These are phyloP conservation scores for Colletotrichum endophyticum DNA, from an alignment of 2,329 filamentous ascomycete species.

Conservation along the genomic window DNA sequence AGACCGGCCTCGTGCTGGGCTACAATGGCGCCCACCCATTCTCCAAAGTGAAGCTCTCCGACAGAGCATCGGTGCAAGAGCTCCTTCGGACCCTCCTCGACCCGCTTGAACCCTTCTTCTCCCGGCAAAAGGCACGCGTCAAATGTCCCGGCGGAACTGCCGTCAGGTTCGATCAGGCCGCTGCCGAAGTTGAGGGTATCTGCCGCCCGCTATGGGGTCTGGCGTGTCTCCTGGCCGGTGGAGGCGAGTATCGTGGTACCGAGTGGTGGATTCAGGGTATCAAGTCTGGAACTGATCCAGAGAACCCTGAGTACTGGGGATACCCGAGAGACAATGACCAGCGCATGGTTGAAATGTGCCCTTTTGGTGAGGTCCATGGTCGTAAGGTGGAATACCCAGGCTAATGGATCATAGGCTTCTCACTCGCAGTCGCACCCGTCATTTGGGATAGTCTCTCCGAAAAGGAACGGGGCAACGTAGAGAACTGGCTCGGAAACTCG, in stretches of 20 bases:
- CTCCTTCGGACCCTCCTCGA: conserved; percentile 70
- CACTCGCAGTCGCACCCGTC: conserved; percentile 70
- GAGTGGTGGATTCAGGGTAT: conserved; percentile 74
- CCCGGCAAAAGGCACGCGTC: conserved; percentile 67
- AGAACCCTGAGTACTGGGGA: conserved; percentile 77
- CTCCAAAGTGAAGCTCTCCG: conserved; percentile 52
- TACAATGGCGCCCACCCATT: conserved; percentile 62
- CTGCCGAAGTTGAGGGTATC: conserved; percentile 78
- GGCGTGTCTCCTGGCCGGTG: conserved; percentile 72
- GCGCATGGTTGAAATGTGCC: conserved; percentile 86
- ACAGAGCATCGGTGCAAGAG: conserved; percentile 62
- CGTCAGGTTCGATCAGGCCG: conserved; percentile 78
- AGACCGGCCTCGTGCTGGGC: conserved; percentile 44
- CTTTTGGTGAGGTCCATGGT: conserved; percentile 55
- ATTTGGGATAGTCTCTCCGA: conserved; percentile 71
- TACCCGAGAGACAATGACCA: conserved; percentile 78
- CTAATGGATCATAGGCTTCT: conserved; percentile 54
- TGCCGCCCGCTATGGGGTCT: conserved; percentile 79
- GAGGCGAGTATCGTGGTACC: conserved; percentile 66
- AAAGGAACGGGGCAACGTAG: conserved; percentile 68
- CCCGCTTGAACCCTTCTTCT: conserved; percentile 75
- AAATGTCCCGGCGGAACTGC: conserved; percentile 73
- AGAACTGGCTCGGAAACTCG: conserved; percentile 73
- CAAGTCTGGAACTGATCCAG: conserved; percentile 72
- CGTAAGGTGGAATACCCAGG: too few species aligned